Evolutionary conservation across 2,329 filamentous ascomycete species (phyloP), one percentile per base, ranked within the genome.

Genomic region (Penicillium sp.): DNA sequence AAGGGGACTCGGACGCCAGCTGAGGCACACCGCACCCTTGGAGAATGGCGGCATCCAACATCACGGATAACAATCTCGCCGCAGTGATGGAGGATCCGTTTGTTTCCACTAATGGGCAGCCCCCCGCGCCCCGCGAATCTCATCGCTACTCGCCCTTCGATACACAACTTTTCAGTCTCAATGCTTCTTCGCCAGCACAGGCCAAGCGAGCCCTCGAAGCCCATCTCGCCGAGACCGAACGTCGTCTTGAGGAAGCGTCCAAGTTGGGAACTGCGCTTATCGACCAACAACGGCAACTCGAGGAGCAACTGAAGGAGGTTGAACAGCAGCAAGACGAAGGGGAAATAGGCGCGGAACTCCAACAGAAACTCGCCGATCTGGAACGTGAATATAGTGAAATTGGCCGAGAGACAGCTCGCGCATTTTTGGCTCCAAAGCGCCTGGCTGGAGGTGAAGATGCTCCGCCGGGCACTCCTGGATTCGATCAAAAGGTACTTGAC

Each of bases 351-450:
- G 85, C 89, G 3, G 92, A 96, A 60, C 77, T 99, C 64, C 89
- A 88, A 54, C 83, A 87, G 65, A 91, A 89, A 73, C 81, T 99
- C 48, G 81, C 85, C 13, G 91, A 95, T 58, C 85, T 99, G 54
- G 94, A 99, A 72, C 89, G 85, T 71, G 94, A 99, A 67, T 97
- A 95, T 76, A 93, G 95, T 70, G 92, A 96, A 68, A 86, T 97
- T 43, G 91, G 92, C 12, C 83, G 88, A 57, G 93, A 97, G 70
- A 94, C 89, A 44, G 90, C 93, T 41, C 83, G 93, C 59, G 91
- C 90, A 2, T 93, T 96, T 69, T 76, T 97, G 54, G 88, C 85
- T 31, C 94, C 94, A 62, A 91, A 91, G 70, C 79, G 82, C 9
- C 84, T 90, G 65, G 83, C 90, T 21, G 84, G 88, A 16, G 91